Evolutionary conservation across 176 grass and related monocot species (phyloP).

Genomic region (Alloteropsis semialata): DNA sequence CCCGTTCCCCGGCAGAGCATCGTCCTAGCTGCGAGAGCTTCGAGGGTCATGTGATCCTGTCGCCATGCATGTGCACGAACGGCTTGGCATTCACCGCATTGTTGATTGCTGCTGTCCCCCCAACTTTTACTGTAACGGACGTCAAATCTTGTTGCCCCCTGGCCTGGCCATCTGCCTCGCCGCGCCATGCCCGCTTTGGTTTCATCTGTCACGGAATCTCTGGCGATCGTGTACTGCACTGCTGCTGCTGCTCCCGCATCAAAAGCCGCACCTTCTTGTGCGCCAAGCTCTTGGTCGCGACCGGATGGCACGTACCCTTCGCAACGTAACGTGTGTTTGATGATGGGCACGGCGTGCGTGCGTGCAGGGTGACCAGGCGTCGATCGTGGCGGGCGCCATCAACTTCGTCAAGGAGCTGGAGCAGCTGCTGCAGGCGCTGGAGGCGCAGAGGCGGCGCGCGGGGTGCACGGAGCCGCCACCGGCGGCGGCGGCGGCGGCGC

Average conservation of each 20-base stretch:
- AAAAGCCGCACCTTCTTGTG: constrained; percentile 26
- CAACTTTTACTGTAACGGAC: constrained; percentile 31
- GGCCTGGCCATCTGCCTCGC: constrained; percentile 11
- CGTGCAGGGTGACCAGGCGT: constrained; percentile 89
- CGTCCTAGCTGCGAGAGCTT: constrained; percentile 11
- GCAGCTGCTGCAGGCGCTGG: constrained; percentile 79
- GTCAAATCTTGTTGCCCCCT: constrained; percentile 38
- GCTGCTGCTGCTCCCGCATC: not conserved
- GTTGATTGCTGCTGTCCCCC: constrained; percentile 17
- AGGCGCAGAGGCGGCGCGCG: constrained; percentile 44
- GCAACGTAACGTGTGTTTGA: not conserved
- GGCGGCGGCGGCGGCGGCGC: not conserved
- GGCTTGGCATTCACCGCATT: constrained; percentile 23
- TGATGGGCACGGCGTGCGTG: not conserved
- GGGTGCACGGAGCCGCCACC: not conserved
- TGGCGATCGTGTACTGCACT: not conserved
- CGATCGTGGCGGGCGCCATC: constrained; percentile 79
- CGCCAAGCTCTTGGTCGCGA: constrained; percentile 18
- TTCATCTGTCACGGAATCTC: constrained; percentile 53
- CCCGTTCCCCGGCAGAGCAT: not conserved
- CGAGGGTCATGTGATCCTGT: constrained; percentile 31
- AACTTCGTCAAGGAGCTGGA: constrained; percentile 97
- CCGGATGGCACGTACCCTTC: not conserved
- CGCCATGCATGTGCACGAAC: constrained; percentile 33
- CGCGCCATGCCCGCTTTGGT: constrained; percentile 38